These are phyloP conservation scores for Coelastrella sp. DNA, from an alignment of 139 green algal genomes.

Conservation along the genomic window DNA sequence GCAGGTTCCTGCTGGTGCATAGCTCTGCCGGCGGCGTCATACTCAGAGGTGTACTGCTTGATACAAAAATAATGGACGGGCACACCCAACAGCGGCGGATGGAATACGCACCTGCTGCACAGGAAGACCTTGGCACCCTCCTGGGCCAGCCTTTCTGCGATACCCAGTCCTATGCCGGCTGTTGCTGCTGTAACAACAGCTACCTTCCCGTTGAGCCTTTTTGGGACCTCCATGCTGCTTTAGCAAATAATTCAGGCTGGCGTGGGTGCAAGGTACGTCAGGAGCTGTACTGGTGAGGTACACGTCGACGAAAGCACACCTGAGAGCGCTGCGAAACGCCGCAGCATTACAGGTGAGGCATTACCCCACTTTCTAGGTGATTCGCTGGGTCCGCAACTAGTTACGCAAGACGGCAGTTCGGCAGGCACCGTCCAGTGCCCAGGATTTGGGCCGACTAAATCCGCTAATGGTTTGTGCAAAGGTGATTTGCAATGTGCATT, in stretches of 20 bases:
- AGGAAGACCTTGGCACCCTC: slow-evolving; percentile 90
- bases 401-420: too few species aligned
- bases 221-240: neutral
- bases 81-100: neutral
- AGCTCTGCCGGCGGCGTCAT: too few species aligned
- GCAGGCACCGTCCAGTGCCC: too few species aligned
- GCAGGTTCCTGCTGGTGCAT: neutral
- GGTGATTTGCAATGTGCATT: too few species aligned
- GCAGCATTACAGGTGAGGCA: too few species aligned
- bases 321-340: too few species aligned
- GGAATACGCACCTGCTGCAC: slow-evolving; percentile 65
- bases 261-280: neutral
- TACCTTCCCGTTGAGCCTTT: slow-evolving; percentile 82
- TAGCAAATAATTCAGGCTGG: too few species aligned
- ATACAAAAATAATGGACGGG: neutral
- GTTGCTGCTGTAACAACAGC: slow-evolving; percentile 94
- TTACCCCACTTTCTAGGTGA: too few species aligned
- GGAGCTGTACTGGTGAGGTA: neutral
- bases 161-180: slow-evolving; percentile 93
- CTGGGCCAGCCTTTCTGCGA: slow-evolving; percentile 79
- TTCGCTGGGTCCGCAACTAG: too few species aligned
- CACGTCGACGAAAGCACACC: neutral
- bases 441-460: too few species aligned
- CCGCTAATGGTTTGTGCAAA: too few species aligned
- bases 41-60: too few species aligned